phyloP scores from a whole-genome alignment of 2,329 filamentous ascomycete genomes.

The Anthostomella pinea region DNA sequence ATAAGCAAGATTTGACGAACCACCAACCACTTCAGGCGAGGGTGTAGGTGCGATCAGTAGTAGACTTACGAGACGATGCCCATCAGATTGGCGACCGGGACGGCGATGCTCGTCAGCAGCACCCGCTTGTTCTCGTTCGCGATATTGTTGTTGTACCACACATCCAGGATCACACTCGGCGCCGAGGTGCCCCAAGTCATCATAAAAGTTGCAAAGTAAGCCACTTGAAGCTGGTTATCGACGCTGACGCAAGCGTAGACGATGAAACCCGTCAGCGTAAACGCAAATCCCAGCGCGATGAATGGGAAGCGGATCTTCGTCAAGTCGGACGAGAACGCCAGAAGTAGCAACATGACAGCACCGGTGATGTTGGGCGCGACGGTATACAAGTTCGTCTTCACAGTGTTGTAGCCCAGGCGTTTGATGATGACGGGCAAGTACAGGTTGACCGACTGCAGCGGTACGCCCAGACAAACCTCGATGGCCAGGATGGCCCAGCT shows the following conservation, averaged over 20 bases:
- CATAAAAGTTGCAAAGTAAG: slow-evolving; percentile 75
- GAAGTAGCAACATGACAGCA: slow-evolving; percentile 66
- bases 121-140: slow-evolving; percentile 71
- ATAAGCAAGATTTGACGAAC: no score
- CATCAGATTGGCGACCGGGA: slow-evolving; percentile 74
- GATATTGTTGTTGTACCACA: slow-evolving; percentile 78
- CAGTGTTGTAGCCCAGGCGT: slow-evolving; percentile 43
- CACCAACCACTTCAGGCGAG: no score
- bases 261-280: slow-evolving; percentile 74
- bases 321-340: slow-evolving; percentile 68
- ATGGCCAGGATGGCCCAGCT: slow-evolving; percentile 49
- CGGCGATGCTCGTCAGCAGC: slow-evolving; percentile 65
- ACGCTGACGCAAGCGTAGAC: slow-evolving; percentile 71
- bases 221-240: slow-evolving; percentile 54
- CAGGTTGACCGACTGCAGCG: slow-evolving; percentile 51
- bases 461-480: slow-evolving; percentile 56
- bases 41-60: no score
- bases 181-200: slow-evolving; percentile 77
- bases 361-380: slow-evolving; percentile 76
- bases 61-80: slow-evolving; percentile 53
- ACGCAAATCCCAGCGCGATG: slow-evolving; percentile 66
- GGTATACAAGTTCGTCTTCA: slow-evolving; percentile 73
- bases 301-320: slow-evolving; percentile 67
- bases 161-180: slow-evolving; percentile 38
- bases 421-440: slow-evolving; percentile 54